These are phyloP conservation scores for Flaveria brownii DNA, from an alignment of 129 eudicot species.

Conservation along the genomic window DNA sequence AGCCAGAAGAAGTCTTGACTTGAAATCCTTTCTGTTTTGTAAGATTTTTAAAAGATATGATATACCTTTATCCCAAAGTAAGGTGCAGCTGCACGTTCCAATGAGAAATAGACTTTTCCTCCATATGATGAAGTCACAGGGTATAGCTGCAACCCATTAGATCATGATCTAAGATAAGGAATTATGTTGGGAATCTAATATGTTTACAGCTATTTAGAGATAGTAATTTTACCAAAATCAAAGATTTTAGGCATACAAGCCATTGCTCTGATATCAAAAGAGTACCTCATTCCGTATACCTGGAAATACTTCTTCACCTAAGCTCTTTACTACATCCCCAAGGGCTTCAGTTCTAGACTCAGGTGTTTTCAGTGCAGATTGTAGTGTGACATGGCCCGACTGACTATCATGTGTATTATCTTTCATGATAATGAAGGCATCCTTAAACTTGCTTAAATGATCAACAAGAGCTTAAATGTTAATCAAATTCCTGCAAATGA, in stretches of 20 bases:
- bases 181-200: neutral
- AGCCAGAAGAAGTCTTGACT: neutral
- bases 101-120: conserved; percentile 55
- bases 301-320: conserved; percentile 72
- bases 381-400: conserved; percentile 52
- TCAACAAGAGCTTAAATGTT: conserved; percentile 37
- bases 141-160: conserved; percentile 50
- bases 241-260: conserved; percentile 8
- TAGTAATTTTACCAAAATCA: conserved; percentile 6
- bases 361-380: conserved; percentile 51
- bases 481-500: too few species aligned
- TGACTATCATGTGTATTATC: conserved; percentile 33
- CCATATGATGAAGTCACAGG: conserved; percentile 79
- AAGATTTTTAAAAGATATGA: conserved; percentile 14
- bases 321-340: conserved; percentile 59
- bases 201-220: neutral
- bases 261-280: neutral
- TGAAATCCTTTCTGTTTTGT: neutral
- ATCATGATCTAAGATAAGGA: conserved; percentile 1
- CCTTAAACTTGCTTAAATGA: conserved; percentile 54
- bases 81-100: conserved; percentile 96
- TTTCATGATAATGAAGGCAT: conserved; percentile 48
- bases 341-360: conserved; percentile 63
- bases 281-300: conserved; percentile 82
- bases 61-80: conserved; percentile 85